A percentile compares a stretch with the other conserved stretches of the same genome.
phyloP scores from a whole-genome alignment of 2,329 filamentous ascomycete species.

The Fusarium albidum region DNA sequence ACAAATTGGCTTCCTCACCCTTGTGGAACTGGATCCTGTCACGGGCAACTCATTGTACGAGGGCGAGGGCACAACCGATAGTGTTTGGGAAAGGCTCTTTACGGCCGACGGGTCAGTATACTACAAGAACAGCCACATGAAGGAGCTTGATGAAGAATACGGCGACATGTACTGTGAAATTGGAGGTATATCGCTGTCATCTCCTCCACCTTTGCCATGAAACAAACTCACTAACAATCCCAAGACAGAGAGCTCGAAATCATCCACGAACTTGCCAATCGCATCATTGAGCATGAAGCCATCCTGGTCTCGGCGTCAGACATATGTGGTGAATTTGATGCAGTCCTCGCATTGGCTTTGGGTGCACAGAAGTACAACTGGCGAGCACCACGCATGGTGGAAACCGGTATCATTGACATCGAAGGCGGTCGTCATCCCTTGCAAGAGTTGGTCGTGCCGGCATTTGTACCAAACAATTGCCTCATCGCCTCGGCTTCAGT shows the following conservation, averaged over 20 bases:
- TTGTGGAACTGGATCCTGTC: constrained; percentile 63
- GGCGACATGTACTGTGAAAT: constrained; percentile 89
- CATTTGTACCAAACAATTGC: constrained; percentile 86
- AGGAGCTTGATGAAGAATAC: constrained; percentile 79
- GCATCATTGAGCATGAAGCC: constrained; percentile 73
- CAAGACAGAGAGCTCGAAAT: constrained; percentile 89
- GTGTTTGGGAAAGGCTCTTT: constrained; percentile 82
- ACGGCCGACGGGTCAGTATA: constrained; percentile 75
- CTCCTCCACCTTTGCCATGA: background rate
- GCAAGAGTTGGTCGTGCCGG: constrained; percentile 82
- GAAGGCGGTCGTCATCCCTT: constrained; percentile 83
- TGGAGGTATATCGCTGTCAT: constrained; percentile 64
- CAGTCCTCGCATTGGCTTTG: constrained; percentile 79
- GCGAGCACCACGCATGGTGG: constrained; percentile 72
- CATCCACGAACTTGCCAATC: constrained; percentile 76
- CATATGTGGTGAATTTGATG: constrained; percentile 86
- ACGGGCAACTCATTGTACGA: constrained; percentile 69
- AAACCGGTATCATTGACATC: constrained; percentile 76
- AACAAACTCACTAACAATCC: constrained; percentile 38
- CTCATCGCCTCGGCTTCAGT: constrained; percentile 69
- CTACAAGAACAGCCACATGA: constrained; percentile 87
- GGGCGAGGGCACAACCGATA: constrained; percentile 63
- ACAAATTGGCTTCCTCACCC: constrained; percentile 88
- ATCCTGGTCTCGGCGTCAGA: constrained; percentile 76
- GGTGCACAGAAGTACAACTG: constrained; percentile 80